Evolutionary conservation across 2,329 filamentous ascomycete species (phyloP).

Genomic region (Botryotinia convoluta): DNA sequence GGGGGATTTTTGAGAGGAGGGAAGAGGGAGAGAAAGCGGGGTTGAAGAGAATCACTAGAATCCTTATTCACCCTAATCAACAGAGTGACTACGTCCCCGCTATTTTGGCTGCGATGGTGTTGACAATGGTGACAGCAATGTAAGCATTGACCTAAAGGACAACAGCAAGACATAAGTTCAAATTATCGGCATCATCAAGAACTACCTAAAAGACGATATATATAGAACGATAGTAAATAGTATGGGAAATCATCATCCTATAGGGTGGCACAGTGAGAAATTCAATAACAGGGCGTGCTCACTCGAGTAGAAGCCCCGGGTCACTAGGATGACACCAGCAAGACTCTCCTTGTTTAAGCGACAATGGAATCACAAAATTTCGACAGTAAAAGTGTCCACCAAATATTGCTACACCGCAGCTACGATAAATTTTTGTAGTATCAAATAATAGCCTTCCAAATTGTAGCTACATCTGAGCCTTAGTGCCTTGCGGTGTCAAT

Average conservation of each 20-base stretch:
- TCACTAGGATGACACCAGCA: neutral
- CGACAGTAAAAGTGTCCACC: neutral
- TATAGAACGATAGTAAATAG: too few relatives aligned
- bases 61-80: neutral
- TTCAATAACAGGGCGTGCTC: neutral
- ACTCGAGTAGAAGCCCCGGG: neutral
- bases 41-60: neutral
- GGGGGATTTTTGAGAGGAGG: neutral
- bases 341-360: constrained; percentile 10
- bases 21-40: neutral
- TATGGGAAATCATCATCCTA: neutral
- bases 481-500: neutral
- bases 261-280: rapidly evolving
- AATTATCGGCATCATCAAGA: neutral
- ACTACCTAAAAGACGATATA: neutral
- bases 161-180: neutral
- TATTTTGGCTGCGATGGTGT: neutral
- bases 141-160: neutral
- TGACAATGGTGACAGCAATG: neutral
- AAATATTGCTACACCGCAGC: too few relatives aligned
- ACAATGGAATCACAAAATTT: neutral
- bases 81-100: neutral
- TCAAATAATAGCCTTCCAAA: neutral
- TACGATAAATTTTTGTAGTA: neutral
- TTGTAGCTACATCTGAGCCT: neutral